Percentiles rank a stretch among this genome's conserved stretches.
Conservation (phyloP, 768 basidiomycete genomes). For the Floccularia luteovirens region DNA sequence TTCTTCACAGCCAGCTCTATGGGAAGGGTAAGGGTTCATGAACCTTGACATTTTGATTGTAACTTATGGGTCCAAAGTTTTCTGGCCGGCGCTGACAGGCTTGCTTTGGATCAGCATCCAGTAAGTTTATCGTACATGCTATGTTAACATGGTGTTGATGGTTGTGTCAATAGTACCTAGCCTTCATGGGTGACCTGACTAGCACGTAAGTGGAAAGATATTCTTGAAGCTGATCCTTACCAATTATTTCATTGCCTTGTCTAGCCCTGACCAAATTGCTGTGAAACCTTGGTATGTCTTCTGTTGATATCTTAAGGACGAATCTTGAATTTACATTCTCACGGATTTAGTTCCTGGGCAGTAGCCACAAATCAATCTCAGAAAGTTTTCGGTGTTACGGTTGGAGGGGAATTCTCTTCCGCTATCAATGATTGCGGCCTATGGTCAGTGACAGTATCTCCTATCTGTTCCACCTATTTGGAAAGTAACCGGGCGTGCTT, state of each 20-base stretch:
- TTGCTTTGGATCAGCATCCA: constrained; percentile 72
- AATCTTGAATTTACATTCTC: constrained; percentile 14
- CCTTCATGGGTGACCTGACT: constrained; percentile 29
- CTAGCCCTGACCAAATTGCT: constrained; percentile 30
- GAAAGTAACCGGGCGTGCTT: constrained; percentile 8
- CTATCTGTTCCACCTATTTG: constrained; percentile 9
- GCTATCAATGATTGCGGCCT: constrained; percentile 75
- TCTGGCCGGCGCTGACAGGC: constrained; percentile 69
- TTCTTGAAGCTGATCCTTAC: constrained; percentile 1
- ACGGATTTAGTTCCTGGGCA: constrained; percentile 32
- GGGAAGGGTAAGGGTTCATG: constrained; percentile 39
- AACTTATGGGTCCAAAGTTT: constrained; percentile 41
- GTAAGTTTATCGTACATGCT: constrained; percentile 30
- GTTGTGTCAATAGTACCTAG: constrained; percentile 28
- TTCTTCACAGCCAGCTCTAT: constrained; percentile 26
- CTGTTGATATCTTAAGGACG: constrained; percentile 8
- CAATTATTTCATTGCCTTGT: too few relatives aligned
- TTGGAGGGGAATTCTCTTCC: constrained; percentile 79
- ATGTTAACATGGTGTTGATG: constrained; percentile 3
- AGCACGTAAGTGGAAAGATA: constrained; percentile 27
- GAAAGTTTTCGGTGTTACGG: constrained; percentile 66
- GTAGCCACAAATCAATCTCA: constrained; percentile 54
- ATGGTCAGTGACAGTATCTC: constrained; percentile 40
- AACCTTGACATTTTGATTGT: too few relatives aligned
- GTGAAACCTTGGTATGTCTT: constrained; percentile 34